Evolutionary conservation across 2,329 filamentous ascomycete genomes (phyloP).

Genomic region (Microsporum ferrugineum): DNA sequence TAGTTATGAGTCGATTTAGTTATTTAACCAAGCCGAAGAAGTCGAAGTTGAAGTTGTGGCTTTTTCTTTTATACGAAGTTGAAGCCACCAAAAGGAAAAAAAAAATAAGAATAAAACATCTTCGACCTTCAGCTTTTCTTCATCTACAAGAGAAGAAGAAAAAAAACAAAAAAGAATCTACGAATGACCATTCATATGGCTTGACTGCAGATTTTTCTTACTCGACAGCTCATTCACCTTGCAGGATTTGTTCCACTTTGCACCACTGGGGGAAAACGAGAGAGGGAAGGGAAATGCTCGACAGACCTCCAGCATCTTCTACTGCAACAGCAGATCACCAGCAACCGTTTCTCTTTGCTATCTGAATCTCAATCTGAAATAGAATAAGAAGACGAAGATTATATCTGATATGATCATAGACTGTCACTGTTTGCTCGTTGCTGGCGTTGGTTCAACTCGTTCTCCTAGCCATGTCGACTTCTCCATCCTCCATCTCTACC

Average conservation of each 20-base stretch:
- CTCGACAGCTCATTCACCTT: background rate
- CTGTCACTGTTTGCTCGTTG: background rate
- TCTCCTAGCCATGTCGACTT: background rate
- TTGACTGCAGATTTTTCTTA: background rate
- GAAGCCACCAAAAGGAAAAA: background rate
- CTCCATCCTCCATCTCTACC: background rate
- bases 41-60: background rate
- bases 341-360: background rate
- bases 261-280: background rate
- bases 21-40: too few relatives aligned
- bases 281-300: background rate
- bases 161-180: background rate
- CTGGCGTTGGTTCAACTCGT: background rate
- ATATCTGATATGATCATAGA: background rate
- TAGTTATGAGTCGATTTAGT: too few relatives aligned
- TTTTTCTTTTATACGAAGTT: background rate
- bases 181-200: background rate
- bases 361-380: background rate
- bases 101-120: background rate
- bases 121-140: background rate
- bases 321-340: constrained; percentile 1
- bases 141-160: background rate
- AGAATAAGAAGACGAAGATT: background rate
- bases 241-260: background rate
- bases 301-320: background rate